phyloP scores from a whole-genome alignment of 805 yeast species.

The Wickerhamiella lipophila region DNA sequence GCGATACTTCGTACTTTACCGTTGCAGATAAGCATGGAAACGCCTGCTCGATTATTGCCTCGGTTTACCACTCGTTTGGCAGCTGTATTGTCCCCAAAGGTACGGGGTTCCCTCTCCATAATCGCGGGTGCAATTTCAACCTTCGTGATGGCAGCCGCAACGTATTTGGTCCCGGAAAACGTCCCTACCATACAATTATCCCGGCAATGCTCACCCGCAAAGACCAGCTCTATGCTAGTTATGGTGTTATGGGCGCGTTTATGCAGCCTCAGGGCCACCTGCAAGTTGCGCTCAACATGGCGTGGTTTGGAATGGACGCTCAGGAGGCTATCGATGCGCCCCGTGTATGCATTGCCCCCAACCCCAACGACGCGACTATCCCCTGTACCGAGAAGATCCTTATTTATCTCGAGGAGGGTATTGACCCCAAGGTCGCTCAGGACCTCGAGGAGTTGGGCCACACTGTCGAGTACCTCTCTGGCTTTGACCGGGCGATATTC shows the following conservation, averaged over 20 bases:
- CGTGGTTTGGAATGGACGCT: conserved; percentile 49
- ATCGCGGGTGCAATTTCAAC: conserved; percentile 66
- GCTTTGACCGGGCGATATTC: conserved; percentile 34
- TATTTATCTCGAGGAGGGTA: conserved; percentile 55
- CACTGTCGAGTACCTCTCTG: conserved; percentile 34
- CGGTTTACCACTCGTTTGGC: conserved; percentile 59
- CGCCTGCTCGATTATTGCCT: conserved; percentile 70
- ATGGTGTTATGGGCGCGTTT: conserved; percentile 78
- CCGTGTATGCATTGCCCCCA: conserved; percentile 50
- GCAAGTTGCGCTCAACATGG: conserved; percentile 57
- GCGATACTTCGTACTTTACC: conserved; percentile 62
- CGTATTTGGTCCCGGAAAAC: conserved; percentile 51
- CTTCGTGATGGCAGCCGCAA: conserved; percentile 45
- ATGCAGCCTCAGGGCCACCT: conserved; percentile 81
- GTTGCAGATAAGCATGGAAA: conserved; percentile 58
- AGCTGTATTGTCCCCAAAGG: conserved; percentile 49
- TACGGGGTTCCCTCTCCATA: conserved; percentile 57
- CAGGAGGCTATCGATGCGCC: conserved; percentile 70
- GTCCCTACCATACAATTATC: conserved; percentile 74
- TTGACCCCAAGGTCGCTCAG: conserved; percentile 35
- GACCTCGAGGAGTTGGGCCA: conserved; percentile 47
- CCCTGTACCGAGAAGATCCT: conserved; percentile 46
- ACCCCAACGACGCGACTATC: conserved; percentile 50
- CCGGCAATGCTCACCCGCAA: conserved; percentile 61
- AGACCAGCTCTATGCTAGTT: conserved; percentile 50